These are phyloP conservation scores for Pestalotiopsis fici DNA, from an alignment of 2,329 filamentous ascomycete species.

Conservation along the genomic window DNA sequence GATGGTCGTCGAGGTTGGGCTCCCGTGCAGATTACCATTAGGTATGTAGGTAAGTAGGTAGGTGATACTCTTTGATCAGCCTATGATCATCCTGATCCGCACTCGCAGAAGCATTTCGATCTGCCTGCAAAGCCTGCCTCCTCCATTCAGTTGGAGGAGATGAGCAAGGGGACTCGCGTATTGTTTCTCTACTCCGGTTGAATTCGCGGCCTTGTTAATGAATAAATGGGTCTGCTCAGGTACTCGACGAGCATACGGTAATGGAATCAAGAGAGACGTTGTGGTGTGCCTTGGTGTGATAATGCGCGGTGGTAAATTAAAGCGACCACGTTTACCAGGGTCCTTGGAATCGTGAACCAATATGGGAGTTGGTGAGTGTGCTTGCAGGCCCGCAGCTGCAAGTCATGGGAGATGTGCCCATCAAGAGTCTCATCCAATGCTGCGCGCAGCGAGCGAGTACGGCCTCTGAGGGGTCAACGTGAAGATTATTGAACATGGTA, in stretches of 20 bases:
- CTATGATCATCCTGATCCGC: not conserved
- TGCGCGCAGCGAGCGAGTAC: too few species aligned
- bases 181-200: not conserved
- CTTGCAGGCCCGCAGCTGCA: slow-evolving; percentile 1
- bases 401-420: not conserved
- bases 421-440: not conserved
- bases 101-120: not conserved
- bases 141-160: not conserved
- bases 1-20: not conserved
- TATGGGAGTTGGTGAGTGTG: not conserved
- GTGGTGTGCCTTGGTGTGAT: slow-evolving; percentile 2
- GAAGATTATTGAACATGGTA: not conserved
- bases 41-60: not conserved
- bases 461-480: not conserved
- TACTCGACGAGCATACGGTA: not conserved
- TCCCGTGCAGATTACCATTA: not conserved
- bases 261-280: not conserved
- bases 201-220: not conserved
- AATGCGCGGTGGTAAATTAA: slow-evolving; percentile 5
- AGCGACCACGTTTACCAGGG: not conserved
- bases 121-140: not conserved
- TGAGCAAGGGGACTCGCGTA: not conserved
- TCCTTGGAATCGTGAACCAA: not conserved
- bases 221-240: not conserved
- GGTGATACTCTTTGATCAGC: not conserved